Evolutionary conservation across 208 protist genomes (phyloP).

Genomic region (Trypanosoma theileri): DNA sequence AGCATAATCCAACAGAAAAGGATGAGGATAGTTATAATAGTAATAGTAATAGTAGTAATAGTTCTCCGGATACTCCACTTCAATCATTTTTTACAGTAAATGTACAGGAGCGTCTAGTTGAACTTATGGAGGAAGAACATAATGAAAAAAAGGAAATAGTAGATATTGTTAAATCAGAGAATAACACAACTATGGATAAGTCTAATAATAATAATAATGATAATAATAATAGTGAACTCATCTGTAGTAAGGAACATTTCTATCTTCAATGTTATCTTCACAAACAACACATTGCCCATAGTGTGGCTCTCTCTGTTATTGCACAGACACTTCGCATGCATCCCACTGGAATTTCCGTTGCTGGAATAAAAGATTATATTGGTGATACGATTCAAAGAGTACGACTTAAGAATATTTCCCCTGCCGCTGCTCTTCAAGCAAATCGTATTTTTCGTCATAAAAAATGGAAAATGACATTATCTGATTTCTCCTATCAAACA

Average conservation of each 20-base stretch:
- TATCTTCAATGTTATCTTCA: slow-evolving; percentile 78
- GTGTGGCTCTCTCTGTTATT: slow-evolving; percentile 58
- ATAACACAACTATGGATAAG: background rate
- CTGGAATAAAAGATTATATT: slow-evolving; percentile 89
- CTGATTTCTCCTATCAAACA: slow-evolving; percentile 80
- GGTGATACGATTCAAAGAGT: slow-evolving; percentile 86
- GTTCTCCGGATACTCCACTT: slow-evolving; percentile 14
- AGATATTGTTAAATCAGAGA: background rate
- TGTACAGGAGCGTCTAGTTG: slow-evolving; percentile 23
- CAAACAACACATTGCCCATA: slow-evolving; percentile 82
- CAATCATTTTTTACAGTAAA: slow-evolving; percentile 68
- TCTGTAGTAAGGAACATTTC: slow-evolving; percentile 21
- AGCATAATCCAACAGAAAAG: background rate
- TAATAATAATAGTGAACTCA: slow-evolving; percentile 1
- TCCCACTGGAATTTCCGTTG: slow-evolving; percentile 69
- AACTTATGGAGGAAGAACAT: slow-evolving; percentile 24
- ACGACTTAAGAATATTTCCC: slow-evolving; percentile 66
- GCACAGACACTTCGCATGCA: slow-evolving; percentile 76
- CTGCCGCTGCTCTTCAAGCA: slow-evolving; percentile 52
- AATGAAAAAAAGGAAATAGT: background rate
- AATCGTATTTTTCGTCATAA: slow-evolving; percentile 53
- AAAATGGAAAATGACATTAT: slow-evolving; percentile 56
- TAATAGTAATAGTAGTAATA: background rate
- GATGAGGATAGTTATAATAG: background rate
- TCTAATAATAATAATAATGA: background rate